Percentiles rank a stretch among this genome's conserved stretches.
Evolutionary conservation across 2,329 filamentous ascomycete genomes (phyloP).

Genomic region (Apiospora rasikravindrae): DNA sequence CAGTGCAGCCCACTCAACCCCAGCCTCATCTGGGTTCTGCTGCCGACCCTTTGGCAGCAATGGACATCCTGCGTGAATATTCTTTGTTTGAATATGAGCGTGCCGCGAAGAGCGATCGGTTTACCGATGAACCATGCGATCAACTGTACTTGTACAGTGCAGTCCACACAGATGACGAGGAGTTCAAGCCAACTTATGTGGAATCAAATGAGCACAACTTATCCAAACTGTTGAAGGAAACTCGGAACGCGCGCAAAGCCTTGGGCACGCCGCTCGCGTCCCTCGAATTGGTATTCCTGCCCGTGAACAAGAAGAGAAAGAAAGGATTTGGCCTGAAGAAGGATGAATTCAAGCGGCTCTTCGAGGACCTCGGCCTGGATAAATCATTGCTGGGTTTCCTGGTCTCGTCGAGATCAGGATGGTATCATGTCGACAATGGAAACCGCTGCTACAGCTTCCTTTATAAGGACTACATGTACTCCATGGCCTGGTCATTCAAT

Average conservation of each 20-base stretch:
- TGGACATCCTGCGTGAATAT: not conserved
- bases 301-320: not conserved
- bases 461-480: slow-evolving; percentile 26
- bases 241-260: not conserved
- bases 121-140: not conserved
- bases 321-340: not conserved
- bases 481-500: slow-evolving; percentile 26
- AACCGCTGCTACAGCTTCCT: slow-evolving; percentile 22
- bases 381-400: slow-evolving; percentile 20
- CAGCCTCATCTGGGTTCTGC: not conserved
- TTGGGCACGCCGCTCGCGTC: not conserved
- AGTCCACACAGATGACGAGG: not conserved
- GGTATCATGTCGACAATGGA: slow-evolving; percentile 16
- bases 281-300: slow-evolving; percentile 7
- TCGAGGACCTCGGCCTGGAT: slow-evolving; percentile 20
- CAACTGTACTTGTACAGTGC: not conserved
- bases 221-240: not conserved
- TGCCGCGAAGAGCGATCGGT: not conserved
- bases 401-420: slow-evolving; percentile 24
- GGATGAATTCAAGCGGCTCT: not conserved
- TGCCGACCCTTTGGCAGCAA: not conserved
- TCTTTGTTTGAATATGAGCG: not conserved
- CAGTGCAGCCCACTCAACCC: not conserved
- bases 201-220: not conserved
- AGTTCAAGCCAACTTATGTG: not conserved